phyloP scores from a whole-genome alignment of 1,284 basidiomycete genomes.

The Erythrobasidium hasegawianum region DNA sequence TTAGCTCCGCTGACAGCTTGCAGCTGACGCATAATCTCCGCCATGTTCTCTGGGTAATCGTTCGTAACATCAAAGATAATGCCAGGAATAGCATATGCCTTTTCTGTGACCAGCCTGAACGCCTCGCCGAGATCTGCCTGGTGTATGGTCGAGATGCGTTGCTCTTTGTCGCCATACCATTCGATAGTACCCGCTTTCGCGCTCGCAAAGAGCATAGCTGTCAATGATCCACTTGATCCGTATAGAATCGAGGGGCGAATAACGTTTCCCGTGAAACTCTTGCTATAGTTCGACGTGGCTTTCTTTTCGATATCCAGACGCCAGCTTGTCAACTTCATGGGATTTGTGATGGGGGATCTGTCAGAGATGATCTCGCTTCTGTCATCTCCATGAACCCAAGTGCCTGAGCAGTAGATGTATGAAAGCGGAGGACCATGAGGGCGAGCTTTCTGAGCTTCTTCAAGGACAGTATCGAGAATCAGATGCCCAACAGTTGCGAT shows the following conservation, averaged over 20 bases:
- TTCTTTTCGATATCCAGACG: conserved; percentile 44
- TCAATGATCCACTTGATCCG: conserved; percentile 54
- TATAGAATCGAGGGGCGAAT: conserved; percentile 56
- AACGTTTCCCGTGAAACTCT: conserved; percentile 55
- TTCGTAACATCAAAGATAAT: conserved; percentile 55
- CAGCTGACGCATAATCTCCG: conserved; percentile 54
- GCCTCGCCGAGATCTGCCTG: conserved; percentile 57
- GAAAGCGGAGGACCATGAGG: conserved; percentile 51
- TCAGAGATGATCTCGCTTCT: conserved; percentile 33
- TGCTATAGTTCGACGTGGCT: conserved; percentile 39
- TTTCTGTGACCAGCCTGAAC: conserved; percentile 54
- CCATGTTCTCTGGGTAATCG: conserved; percentile 53
- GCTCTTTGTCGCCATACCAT: conserved; percentile 53
- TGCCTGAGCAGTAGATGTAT: conserved; percentile 55
- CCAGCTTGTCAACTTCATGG: conserved; percentile 41
- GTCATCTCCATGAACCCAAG: conserved; percentile 55
- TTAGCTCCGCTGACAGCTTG: conserved; percentile 52
- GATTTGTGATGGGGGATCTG: conserved; percentile 23
- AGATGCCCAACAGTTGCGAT: conserved; percentile 36
- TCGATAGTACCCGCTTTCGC: conserved; percentile 50
- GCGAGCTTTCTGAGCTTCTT: conserved; percentile 34
- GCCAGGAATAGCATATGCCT: conserved; percentile 50
- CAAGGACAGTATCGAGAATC: conserved; percentile 20
- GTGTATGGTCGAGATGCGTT: conserved; percentile 54
- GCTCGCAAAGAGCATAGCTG: conserved; percentile 51